phyloP scores from a whole-genome alignment of 805 yeast species.

The Kregervanrija fluxuum region DNA sequence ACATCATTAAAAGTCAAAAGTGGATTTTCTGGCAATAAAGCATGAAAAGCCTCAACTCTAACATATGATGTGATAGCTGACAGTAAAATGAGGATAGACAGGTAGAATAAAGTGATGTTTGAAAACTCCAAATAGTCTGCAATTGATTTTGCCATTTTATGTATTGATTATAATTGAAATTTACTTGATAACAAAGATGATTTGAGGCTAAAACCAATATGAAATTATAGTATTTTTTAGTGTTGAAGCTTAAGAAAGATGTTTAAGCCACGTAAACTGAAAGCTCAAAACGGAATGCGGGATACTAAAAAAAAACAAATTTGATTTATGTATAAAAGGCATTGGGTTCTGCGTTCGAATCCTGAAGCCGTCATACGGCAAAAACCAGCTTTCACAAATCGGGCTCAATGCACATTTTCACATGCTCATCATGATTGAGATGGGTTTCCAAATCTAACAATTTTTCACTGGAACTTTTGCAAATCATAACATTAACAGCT shows the following conservation, averaged over 20 bases:
- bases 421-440: too few relatives aligned
- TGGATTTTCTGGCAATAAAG: conserved; percentile 12
- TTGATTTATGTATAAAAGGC: too few relatives aligned
- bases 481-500: too few relatives aligned
- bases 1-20: conserved; percentile 33
- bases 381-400: too few relatives aligned
- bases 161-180: too few relatives aligned
- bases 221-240: background rate
- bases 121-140: background rate
- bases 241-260: conserved; percentile 1
- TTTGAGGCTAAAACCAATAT: background rate
- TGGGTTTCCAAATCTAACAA: too few relatives aligned
- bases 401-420: too few relatives aligned
- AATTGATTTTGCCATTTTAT: too few relatives aligned
- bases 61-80: conserved; percentile 36
- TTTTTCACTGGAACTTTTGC: too few relatives aligned
- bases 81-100: conserved; percentile 32
- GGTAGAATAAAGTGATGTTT: conserved; percentile 33
- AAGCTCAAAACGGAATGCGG: background rate
- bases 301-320: background rate
- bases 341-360: too few relatives aligned
- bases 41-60: conserved; percentile 31
- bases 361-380: too few relatives aligned
- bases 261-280: background rate
- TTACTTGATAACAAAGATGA: background rate